Evolutionary conservation across 139 green algal genomes (phyloP), one percentile per base, ranked within the genome.

Genomic region (Chlamydomonas sp.): DNA sequence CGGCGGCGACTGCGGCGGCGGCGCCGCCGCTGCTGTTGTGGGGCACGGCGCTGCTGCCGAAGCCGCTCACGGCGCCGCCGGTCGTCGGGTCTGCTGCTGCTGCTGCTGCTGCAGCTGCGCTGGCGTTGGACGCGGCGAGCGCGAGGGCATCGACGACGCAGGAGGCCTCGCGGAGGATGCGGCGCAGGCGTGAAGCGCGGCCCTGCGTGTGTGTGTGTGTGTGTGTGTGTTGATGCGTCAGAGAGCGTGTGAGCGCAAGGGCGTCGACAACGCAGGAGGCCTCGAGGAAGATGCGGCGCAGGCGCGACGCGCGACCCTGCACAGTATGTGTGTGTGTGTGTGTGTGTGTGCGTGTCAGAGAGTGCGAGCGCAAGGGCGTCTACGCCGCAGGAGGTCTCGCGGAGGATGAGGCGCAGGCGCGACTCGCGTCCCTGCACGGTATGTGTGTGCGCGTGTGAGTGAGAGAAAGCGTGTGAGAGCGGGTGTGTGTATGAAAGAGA

Each of bases 251-350:
- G 5, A 69, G 70, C 33, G 83, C 80, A 70, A 89, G 83, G 5
- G 67, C 73, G 31, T 84, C 81, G 10, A 74, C 74, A 34, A 83
- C 79, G 1, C 75, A 26, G 8, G 75, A 36, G 22, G 76, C 82
- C 43, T 85, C 80, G 30, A 70, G 48, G 5, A 91, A 73, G 31
- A 89, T 80, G 33, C 59, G 65, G 36, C 76, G 59, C 70, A 92
- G 77, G 48, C 85, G 85, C 49, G 80, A 69, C 20, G 74, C 62
- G 33, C 89, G 86, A 10, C 83, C 90, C 34, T n/a, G n/a, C n/a
- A n/a, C n/a, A n/a, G n/a, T n/a, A n/a, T n/a, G n/a, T n/a, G n/a
- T n/a, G n/a, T n/a, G n/a, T n/a, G n/a, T n/a, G n/a, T n/a, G n/a
- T n/a, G n/a, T n/a, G n/a, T n/a, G n/a, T n/a, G n/a, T n/a, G n/a